phyloP scores from a whole-genome alignment of 2,329 filamentous ascomycete species.

The Phyllosticta ampelicida region DNA sequence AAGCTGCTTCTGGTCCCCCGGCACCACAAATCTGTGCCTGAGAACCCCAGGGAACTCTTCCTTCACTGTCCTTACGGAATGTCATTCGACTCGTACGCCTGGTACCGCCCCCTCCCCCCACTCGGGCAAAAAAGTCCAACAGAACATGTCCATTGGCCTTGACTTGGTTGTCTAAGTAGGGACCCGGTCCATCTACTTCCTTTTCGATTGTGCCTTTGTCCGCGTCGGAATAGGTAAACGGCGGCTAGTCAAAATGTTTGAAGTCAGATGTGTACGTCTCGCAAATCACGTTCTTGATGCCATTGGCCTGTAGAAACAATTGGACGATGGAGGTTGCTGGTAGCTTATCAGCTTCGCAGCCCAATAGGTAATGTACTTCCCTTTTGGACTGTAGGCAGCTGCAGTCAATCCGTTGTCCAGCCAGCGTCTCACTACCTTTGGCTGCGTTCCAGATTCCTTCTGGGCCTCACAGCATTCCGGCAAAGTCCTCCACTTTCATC shows the following conservation, averaged over 20 bases:
- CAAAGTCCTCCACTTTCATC: slow-evolving; percentile 40
- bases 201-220: slow-evolving; percentile 36
- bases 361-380: slow-evolving; percentile 41
- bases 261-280: slow-evolving; percentile 48
- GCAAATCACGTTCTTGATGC: slow-evolving; percentile 36
- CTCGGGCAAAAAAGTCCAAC: slow-evolving; percentile 30
- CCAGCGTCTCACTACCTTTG: slow-evolving; percentile 16
- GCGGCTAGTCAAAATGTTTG: slow-evolving; percentile 39
- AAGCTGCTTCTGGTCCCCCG: slow-evolving; percentile 35
- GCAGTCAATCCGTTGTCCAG: neutral
- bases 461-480: slow-evolving; percentile 50
- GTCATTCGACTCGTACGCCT: slow-evolving; percentile 38
- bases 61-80: slow-evolving; percentile 38
- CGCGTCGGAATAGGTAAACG: slow-evolving; percentile 40
- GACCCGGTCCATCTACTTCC: slow-evolving; percentile 23
- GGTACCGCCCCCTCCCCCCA: no score
- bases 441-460: slow-evolving; percentile 43
- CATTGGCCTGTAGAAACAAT: slow-evolving; percentile 35
- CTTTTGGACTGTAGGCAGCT: neutral
- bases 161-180: slow-evolving; percentile 24
- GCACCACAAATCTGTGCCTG: slow-evolving; percentile 43
- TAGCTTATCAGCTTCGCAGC: slow-evolving; percentile 25
- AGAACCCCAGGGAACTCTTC: slow-evolving; percentile 33
- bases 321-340: neutral
- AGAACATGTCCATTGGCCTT: slow-evolving; percentile 34